Percentiles rank a stretch among this genome's conserved stretches.
Conservation (phyloP, 2,329 filamentous ascomycete genomes). For the Botrytis sinoallii region DNA sequence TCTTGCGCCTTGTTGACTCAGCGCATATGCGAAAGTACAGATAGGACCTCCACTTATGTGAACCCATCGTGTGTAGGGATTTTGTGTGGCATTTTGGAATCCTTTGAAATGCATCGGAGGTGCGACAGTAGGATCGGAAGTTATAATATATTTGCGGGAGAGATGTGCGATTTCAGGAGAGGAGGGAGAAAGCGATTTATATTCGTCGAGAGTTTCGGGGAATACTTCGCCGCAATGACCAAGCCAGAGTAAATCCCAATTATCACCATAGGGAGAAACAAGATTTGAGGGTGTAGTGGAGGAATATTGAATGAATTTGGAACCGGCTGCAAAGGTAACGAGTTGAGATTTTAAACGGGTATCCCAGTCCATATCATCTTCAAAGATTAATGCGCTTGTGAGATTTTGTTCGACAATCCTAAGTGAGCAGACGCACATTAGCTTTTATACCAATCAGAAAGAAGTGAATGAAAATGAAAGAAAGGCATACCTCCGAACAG, state of each 20-base stretch:
- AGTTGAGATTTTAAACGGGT: slow-evolving; percentile 39
- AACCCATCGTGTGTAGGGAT: slow-evolving; percentile 30
- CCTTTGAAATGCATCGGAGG: slow-evolving; percentile 24
- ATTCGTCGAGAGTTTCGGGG: slow-evolving; percentile 18
- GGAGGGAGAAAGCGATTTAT: neutral
- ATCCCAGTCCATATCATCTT: slow-evolving; percentile 48
- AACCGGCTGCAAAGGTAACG: slow-evolving; percentile 30
- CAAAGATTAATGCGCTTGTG: slow-evolving; percentile 42
- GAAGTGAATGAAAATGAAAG: fast-evolving
- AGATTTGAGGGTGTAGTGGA: neutral
- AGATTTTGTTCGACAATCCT: slow-evolving; percentile 38
- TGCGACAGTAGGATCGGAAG: slow-evolving; percentile 33
- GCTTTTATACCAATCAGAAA: neutral
- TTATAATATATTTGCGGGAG: slow-evolving; percentile 28
- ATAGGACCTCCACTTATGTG: slow-evolving; percentile 34
- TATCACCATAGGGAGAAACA: slow-evolving; percentile 34
- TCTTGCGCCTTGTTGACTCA: slow-evolving; percentile 39
- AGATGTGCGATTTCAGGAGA: slow-evolving; percentile 12
- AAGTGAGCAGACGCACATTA: neutral
- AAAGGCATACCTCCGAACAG: slow-evolving; percentile 31
- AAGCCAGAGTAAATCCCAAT: slow-evolving; percentile 41
- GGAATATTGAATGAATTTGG: slow-evolving; percentile 17
- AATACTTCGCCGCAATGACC: slow-evolving; percentile 39
- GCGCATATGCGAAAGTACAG: slow-evolving; percentile 40
- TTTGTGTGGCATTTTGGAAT: slow-evolving; percentile 11